Percentiles rank a stretch among this genome's conserved stretches.
These are phyloP conservation scores for Auriscalpium vulgare DNA, from an alignment of 768 basidiomycete genomes.

Conservation along the genomic window DNA sequence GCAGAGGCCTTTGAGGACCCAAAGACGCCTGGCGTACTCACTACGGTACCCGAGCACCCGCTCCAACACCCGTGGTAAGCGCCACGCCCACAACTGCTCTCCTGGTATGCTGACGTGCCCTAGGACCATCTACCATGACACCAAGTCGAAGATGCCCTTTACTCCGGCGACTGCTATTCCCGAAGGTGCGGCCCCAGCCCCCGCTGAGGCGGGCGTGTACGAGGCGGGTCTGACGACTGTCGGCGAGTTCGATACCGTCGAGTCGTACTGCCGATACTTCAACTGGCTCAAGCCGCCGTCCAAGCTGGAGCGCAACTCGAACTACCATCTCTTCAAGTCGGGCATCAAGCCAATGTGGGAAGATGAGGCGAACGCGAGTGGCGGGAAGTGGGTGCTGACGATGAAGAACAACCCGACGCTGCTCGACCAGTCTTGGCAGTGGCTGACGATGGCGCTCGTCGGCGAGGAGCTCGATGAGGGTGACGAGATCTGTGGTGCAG, in stretches of 20 bases:
- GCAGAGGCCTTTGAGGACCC: constrained; percentile 77
- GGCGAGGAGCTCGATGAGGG: constrained; percentile 67
- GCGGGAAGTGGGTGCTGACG: constrained; percentile 93
- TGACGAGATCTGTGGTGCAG: constrained; percentile 77
- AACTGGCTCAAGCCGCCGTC: constrained; percentile 93
- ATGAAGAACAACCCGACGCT: constrained; percentile 78
- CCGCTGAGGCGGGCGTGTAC: constrained; percentile 67
- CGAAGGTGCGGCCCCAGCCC: constrained; percentile 19
- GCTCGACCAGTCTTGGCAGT: constrained; percentile 84
- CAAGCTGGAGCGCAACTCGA: constrained; percentile 80
- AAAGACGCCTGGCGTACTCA: constrained; percentile 67
- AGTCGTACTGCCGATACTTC: constrained; percentile 85
- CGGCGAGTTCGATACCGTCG: constrained; percentile 87
- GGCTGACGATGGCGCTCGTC: constrained; percentile 86
- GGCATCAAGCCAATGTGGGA: constrained; percentile 99
- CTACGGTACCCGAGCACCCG: constrained; percentile 71
- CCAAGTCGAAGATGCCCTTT: constrained; percentile 63
- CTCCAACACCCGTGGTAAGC: constrained; percentile 75
- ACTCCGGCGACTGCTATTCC: constrained; percentile 34
- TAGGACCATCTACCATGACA: constrained; percentile 89
- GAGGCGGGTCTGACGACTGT: constrained; percentile 82
- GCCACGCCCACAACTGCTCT: background rate
- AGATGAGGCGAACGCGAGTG: constrained; percentile 83
- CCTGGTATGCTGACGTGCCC: background rate
- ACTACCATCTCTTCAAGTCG: constrained; percentile 92